phyloP scores from a whole-genome alignment of 768 basidiomycete species.

The Panus rudis region DNA sequence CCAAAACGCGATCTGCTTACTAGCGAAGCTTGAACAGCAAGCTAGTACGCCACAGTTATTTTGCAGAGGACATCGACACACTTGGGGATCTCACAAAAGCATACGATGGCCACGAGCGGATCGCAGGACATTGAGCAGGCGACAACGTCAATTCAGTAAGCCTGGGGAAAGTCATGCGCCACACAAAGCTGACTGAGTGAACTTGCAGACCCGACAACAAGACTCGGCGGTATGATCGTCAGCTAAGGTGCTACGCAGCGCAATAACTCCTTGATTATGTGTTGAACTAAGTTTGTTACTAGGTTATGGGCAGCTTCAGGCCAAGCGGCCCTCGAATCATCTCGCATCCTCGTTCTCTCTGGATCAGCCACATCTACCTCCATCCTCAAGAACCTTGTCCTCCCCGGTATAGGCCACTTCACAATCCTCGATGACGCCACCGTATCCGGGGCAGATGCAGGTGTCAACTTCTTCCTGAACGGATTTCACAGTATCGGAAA shows the following conservation, averaged over 20 bases:
- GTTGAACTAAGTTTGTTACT: neutral
- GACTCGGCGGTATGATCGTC: slow-evolving; percentile 89
- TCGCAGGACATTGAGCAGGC: slow-evolving; percentile 43
- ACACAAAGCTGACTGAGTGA: too few species aligned
- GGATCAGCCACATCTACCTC: slow-evolving; percentile 81
- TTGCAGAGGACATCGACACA: too few species aligned
- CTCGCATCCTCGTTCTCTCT: slow-evolving; percentile 76
- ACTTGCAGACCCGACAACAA: slow-evolving; percentile 72
- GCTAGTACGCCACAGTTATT: too few species aligned
- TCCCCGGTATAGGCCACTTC: slow-evolving; percentile 94
- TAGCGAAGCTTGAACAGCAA: too few species aligned
- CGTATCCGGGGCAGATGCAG: slow-evolving; percentile 71
- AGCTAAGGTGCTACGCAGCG: slow-evolving; percentile 67
- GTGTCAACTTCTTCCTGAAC: slow-evolving; percentile 95
- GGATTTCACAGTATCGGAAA: slow-evolving; percentile 72
- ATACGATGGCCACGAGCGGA: slow-evolving; percentile 15
- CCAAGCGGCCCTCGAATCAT: slow-evolving; percentile 80
- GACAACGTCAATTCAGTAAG: slow-evolving; percentile 35
- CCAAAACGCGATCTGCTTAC: too few species aligned
- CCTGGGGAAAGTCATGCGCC: too few species aligned
- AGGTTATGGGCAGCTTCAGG: slow-evolving; percentile 88
- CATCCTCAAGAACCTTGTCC: slow-evolving; percentile 91
- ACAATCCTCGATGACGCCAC: slow-evolving; percentile 71
- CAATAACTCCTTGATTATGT: neutral
- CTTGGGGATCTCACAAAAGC: too few species aligned